A percentile compares a stretch with the other conserved stretches of the same genome.
phyloP scores from a whole-genome alignment of 345 rosid genomes.

The Aurinia saxatilis region DNA sequence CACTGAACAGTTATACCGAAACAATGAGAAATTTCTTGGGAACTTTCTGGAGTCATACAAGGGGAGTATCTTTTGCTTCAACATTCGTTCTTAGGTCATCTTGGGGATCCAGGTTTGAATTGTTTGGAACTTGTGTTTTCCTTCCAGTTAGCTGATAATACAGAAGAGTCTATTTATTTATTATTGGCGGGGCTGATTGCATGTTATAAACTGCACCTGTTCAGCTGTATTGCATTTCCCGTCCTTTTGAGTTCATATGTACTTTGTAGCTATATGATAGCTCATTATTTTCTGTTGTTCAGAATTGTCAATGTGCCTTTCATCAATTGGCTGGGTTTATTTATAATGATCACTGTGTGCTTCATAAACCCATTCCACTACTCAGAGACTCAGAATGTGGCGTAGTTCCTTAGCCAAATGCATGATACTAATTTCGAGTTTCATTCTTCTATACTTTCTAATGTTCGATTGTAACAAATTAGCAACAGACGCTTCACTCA shows the following conservation, averaged over 20 bases:
- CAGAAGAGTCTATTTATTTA: slow-evolving; percentile 3
- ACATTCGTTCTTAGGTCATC: slow-evolving; percentile 11
- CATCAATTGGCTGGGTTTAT: background rate
- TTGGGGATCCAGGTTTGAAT: background rate
- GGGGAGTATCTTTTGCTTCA: background rate
- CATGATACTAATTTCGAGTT: too few relatives aligned
- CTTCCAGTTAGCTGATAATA: background rate
- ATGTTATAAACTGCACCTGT: background rate
- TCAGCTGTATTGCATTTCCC: slow-evolving; percentile 5
- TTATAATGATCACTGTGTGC: too few relatives aligned
- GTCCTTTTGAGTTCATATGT: background rate
- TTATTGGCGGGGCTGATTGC: slow-evolving; percentile 6
- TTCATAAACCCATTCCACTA: too few relatives aligned
- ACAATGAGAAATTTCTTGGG: background rate
- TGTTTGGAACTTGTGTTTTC: slow-evolving; percentile 7
- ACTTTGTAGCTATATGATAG: background rate
- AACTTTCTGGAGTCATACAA: background rate
- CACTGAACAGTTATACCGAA: background rate
- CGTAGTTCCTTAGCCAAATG: too few relatives aligned
- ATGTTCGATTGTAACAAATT: too few relatives aligned
- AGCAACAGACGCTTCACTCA: too few relatives aligned
- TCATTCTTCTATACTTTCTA: too few relatives aligned
- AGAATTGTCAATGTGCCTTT: slow-evolving; percentile 7
- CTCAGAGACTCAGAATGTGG: too few relatives aligned
- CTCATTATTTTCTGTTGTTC: background rate